These are phyloP conservation scores for Aspergillus nidulans DNA, from an alignment of 495 filamentous ascomycete genomes.

Conservation along the genomic window DNA sequence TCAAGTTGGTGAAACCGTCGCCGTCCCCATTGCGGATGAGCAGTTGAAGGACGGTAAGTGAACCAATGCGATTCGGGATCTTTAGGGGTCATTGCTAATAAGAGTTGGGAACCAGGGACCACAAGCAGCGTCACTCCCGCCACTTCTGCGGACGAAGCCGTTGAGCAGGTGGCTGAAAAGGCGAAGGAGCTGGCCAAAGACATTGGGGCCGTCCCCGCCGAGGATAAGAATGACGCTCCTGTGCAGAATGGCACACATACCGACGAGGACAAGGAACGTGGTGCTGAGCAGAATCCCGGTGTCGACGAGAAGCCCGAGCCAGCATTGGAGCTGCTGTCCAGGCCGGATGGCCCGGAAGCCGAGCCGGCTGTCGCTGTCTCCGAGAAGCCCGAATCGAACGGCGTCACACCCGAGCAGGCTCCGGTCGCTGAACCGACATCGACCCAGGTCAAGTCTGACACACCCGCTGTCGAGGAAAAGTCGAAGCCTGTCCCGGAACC, in stretches of 20 bases:
- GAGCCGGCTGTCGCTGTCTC: conserved; percentile 3
- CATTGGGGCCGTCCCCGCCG: neutral
- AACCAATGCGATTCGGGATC: neutral
- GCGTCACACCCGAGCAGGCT: neutral
- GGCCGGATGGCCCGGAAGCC: neutral
- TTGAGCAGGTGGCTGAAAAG: conserved; percentile 10
- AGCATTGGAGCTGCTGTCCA: neutral
- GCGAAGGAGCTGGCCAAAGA: conserved; percentile 12
- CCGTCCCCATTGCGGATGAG: conserved; percentile 57
- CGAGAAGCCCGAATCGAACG: conserved; percentile 8
- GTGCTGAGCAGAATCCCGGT: conserved; percentile 1
- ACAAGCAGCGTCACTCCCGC: conserved; percentile 10
- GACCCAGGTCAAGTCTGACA: neutral
- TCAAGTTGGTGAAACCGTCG: conserved; percentile 31
- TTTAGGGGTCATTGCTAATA: neutral
- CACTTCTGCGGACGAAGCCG: conserved; percentile 1
- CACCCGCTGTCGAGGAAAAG: conserved; percentile 6
- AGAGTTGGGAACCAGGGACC: conserved; percentile 8
- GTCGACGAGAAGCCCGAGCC: conserved; percentile 14
- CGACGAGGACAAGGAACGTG: neutral
- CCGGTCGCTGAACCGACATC: neutral
- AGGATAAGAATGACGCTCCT: conserved; percentile 8
- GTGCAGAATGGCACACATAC: conserved; percentile 5
- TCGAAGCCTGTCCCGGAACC: neutral
- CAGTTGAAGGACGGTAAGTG: conserved; percentile 52